Base-by-base conservation (phyloP, 177 flowering plant genomes). In the Vitis hybrid region DNA sequence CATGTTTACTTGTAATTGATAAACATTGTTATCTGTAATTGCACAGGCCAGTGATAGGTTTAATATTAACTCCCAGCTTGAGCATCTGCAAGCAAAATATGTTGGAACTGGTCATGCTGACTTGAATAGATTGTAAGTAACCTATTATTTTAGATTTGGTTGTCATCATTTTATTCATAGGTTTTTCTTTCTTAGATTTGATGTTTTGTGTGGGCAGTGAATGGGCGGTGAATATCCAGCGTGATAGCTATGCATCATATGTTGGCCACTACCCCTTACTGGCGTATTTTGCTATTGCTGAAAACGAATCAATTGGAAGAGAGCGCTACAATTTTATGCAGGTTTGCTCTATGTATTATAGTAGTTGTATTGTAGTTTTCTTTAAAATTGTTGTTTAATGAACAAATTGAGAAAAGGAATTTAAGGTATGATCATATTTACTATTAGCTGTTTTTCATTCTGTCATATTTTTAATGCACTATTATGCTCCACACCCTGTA, bases 51-150 rank as follows among this genome's bases (percentile, higher is more conserved):
- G 98, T 73, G 99, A 95, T 74, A 89, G 99, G 80, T 95, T 95
- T 69, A 95, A 95, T 76, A 95, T 95, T 60, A 95, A 95, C 77
- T 95, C 99, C 59, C 99, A 95, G 87, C 92, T 95, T 50, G 99
- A 95, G 82, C 98, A 95, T 83, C 92, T 95, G 64, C 98, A 95
- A 79, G 99, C 99, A 57, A 95, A 91, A 77, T 91, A 95, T 76
- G 99, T 95, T 24, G 99, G 99, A 63, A 95, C 99, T 14, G 99
- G 99, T 1, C 99, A 95, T 72, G 99, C 99, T 0, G 99, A 95
- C 64, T 72, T 95, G 85, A 91, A 84, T 56, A 86, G 99, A 93
- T 95, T 91, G 99, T 80, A 75, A 81, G 91, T 67, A 21, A 60
- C 35, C 30, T 51, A 52, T 21, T 57, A 40, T 18, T 56, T 55